phyloP scores from a whole-genome alignment of 257 asterid genomes.

The Rubia yunnanensis region DNA sequence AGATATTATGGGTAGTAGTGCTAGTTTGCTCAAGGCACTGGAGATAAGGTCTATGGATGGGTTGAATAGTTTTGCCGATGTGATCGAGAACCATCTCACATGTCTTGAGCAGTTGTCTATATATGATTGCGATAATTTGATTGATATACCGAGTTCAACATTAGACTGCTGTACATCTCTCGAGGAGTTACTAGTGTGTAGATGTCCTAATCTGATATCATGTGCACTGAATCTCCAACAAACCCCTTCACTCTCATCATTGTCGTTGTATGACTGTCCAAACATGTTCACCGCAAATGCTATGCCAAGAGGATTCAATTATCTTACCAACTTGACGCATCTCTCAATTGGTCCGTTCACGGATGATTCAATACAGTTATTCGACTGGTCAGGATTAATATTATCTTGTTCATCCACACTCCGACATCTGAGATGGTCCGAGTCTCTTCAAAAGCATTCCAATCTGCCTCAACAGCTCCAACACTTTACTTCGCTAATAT shows the following conservation, averaged over 20 bases:
- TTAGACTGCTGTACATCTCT: background rate
- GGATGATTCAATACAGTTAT: background rate
- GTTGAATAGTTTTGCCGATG: background rate
- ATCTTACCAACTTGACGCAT: background rate
- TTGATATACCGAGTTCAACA: constrained; percentile 12
- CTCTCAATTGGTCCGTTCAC: background rate
- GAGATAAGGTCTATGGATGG: background rate
- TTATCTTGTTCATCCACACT: constrained; percentile 1
- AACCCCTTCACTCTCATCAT: background rate
- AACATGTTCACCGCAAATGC: constrained; percentile 7
- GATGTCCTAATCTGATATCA: constrained; percentile 3
- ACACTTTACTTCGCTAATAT: constrained; percentile 3
- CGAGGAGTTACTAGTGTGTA: fast-evolving
- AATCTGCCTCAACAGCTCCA: constrained; percentile 15
- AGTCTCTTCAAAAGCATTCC: constrained; percentile 6
- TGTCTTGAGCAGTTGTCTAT: background rate
- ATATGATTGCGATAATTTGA: background rate
- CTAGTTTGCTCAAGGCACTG: background rate
- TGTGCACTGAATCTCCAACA: background rate
- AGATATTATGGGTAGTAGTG: constrained; percentile 2
- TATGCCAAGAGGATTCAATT: background rate
- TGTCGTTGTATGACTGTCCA: background rate
- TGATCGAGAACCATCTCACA: background rate
- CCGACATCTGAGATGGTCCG: fast-evolving
- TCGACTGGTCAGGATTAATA: constrained; percentile 1